Evolutionary conservation across 2,329 filamentous ascomycete genomes (phyloP).

Genomic region (Cadophora gregata): DNA sequence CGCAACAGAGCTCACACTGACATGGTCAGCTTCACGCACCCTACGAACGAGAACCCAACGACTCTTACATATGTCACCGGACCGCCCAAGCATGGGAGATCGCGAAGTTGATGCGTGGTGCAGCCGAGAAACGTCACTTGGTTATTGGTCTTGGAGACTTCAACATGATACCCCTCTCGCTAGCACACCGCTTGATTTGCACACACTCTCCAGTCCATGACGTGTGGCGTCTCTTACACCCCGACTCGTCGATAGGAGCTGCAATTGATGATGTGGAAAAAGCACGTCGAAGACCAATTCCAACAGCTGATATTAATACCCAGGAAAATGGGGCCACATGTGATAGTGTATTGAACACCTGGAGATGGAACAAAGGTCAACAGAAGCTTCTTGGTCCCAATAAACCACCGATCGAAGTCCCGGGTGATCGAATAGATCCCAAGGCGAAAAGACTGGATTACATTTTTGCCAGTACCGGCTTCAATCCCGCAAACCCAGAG

Average conservation of each 20-base stretch:
- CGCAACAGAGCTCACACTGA: constrained; percentile 46
- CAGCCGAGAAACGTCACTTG: constrained; percentile 79
- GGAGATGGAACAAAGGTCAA: constrained; percentile 81
- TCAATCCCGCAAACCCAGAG: constrained; percentile 39
- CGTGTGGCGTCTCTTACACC: constrained; percentile 83
- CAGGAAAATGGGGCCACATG: constrained; percentile 84
- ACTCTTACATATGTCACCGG: constrained; percentile 89
- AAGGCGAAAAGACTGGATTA: constrained; percentile 92
- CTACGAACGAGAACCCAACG: constrained; percentile 79
- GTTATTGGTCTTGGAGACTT: constrained; percentile 91
- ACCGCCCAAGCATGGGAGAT: constrained; percentile 96
- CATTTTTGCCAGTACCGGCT: constrained; percentile 76
- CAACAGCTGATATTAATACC: constrained; percentile 80
- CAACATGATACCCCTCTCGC: constrained; percentile 90
- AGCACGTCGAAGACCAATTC: constrained; percentile 68
- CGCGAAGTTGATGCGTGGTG: constrained; percentile 83
- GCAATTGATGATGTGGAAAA: constrained; percentile 71
- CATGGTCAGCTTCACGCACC: constrained; percentile 74
- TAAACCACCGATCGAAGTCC: constrained; percentile 63
- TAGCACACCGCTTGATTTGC: constrained; percentile 83
- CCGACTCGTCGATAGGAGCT: constrained; percentile 80
- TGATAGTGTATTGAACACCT: constrained; percentile 86
- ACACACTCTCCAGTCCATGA: constrained; percentile 80
- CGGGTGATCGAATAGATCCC: constrained; percentile 71
- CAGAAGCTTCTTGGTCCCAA: constrained; percentile 72